Conservation (phyloP, 2,329 filamentous ascomycete species). For the Fusarium sp. region DNA sequence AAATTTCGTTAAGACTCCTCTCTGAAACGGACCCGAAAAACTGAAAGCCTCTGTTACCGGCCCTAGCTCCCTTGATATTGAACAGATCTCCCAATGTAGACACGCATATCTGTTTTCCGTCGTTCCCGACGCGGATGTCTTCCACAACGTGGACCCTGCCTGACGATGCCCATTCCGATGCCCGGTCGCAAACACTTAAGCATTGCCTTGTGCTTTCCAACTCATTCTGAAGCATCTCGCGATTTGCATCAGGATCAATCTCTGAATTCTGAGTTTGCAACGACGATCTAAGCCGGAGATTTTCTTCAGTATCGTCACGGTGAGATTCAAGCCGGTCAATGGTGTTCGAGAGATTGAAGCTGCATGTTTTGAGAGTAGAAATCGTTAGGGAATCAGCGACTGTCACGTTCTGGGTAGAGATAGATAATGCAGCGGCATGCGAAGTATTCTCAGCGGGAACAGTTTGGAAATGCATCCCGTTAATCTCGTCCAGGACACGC, state of each 20-base stretch:
- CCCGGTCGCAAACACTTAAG: slow-evolving; percentile 12
- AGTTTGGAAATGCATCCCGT: slow-evolving; percentile 7
- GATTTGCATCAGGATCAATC: background rate
- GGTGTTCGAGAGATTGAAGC: slow-evolving; percentile 4
- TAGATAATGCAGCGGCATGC: background rate
- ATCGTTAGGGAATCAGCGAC: slow-evolving; percentile 19
- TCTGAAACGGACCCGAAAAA: slow-evolving; percentile 18
- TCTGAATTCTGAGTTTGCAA: background rate
- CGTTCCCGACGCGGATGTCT: slow-evolving; percentile 25
- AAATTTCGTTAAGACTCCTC: background rate
- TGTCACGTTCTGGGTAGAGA: slow-evolving; percentile 2
- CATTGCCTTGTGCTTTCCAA: slow-evolving; percentile 26
- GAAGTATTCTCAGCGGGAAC: background rate
- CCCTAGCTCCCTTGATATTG: slow-evolving; percentile 21
- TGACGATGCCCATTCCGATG: slow-evolving; percentile 21
- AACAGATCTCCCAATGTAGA: slow-evolving; percentile 38
- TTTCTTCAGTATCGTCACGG: background rate
- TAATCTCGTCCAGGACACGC: background rate
- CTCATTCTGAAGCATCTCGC: slow-evolving; percentile 9
- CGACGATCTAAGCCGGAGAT: background rate
- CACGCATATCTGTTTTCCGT: slow-evolving; percentile 31
- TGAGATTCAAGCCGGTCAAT: slow-evolving; percentile 10
- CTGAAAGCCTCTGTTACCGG: slow-evolving; percentile 11
- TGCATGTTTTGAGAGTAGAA: slow-evolving; percentile 10
- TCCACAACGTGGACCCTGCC: slow-evolving; percentile 36